Base-by-base conservation (phyloP, 2,329 filamentous ascomycete species). In the Trichothecium sympodiale region DNA sequence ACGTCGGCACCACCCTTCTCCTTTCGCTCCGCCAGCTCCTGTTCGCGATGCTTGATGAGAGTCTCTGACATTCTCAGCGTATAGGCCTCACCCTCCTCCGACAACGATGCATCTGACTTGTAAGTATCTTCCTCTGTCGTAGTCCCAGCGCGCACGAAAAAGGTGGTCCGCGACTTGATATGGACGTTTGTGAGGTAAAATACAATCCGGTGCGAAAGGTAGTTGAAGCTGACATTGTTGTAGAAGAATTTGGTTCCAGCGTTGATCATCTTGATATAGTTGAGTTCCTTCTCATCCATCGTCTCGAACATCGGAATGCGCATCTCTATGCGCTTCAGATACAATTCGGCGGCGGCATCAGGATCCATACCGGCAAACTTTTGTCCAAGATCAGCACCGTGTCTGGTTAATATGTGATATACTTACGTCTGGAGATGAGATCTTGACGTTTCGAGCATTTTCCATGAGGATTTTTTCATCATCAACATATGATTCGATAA, bases 201-300 rank as follows among this genome's bases (percentile, higher is more conserved):
- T 37, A 98, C 89, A 46, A 98, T 98, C 41, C 91, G 79, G 56
- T 98, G 88, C 1, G 88, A 94, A 23, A 98, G 72, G 53, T 98
- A 98, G 48, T 88, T 89, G 57, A 98, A 96, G 52, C 82, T 88
- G 55, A 91, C 84, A 46, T 96, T 95, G 64, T 98, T 98, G 60
- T 96, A 89, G 48, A 89, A 82, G 52, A 98, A 82, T 46, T 86
- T 79, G 52, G 89, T 78, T 31, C 91, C 91, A 7, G 91, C 91
- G 48, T 98, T 98, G 55, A 96, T 94, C 89, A 98, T 95, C 65
- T 94, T 95, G 63, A 98, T 89, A 62, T 89, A 98, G 56, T 96
- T 94, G 43, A 98, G 71, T 46, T 96, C 88, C 20, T 73, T 71
- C 57, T 98, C 91, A 49, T 88, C 74, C 87, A 98, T 96, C 1